These are phyloP conservation scores for Gremmenia infestans DNA, from an alignment of 2,329 filamentous ascomycete species.

Conservation along the genomic window DNA sequence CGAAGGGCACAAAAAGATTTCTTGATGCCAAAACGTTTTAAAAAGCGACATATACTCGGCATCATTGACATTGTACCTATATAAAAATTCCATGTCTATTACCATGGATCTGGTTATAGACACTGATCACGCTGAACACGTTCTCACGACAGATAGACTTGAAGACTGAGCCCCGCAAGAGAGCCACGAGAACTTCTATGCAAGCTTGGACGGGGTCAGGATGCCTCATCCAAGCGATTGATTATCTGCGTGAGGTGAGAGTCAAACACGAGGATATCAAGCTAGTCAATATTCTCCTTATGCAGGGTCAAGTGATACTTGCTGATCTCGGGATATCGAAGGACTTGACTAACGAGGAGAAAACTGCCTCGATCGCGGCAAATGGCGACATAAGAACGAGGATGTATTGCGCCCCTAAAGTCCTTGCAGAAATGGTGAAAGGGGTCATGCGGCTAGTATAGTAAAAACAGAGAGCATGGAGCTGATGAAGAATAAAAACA, in stretches of 20 bases:
- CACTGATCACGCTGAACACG: background rate
- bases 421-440: background rate
- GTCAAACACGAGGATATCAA: background rate
- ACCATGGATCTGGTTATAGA: background rate
- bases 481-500: background rate
- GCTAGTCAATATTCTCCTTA: background rate
- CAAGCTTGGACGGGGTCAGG: background rate
- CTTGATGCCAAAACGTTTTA: background rate
- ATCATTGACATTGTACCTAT: background rate
- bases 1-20: background rate
- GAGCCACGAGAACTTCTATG: background rate
- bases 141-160: background rate
- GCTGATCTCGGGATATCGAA: background rate
- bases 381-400: background rate
- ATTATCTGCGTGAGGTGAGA: background rate
- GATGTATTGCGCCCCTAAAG: background rate
- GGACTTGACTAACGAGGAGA: background rate
- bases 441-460: background rate
- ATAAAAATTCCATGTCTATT: background rate
- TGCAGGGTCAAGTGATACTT: background rate
- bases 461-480: constrained; percentile 3
- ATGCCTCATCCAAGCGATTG: background rate
- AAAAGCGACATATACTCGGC: background rate
- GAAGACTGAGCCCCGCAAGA: background rate
- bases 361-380: background rate